phyloP scores from a whole-genome alignment of 1,284 basidiomycete species.

The Psilocybe mexicana region DNA sequence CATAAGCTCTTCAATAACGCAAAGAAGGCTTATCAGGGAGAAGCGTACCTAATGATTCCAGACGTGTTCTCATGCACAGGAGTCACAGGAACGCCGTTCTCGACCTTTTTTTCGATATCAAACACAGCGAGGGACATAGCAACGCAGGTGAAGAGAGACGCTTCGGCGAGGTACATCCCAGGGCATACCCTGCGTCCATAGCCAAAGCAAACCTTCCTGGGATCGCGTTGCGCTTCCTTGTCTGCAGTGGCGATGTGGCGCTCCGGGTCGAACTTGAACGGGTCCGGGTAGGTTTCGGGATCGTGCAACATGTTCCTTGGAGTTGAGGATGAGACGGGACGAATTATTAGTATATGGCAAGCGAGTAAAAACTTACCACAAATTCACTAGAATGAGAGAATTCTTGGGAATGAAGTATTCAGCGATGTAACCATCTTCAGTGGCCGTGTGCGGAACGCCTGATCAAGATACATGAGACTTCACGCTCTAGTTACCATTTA shows the following conservation, averaged over 20 bases:
- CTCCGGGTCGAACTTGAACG: slow-evolving; percentile 29
- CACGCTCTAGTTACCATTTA: neutral
- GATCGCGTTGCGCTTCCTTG: slow-evolving; percentile 21
- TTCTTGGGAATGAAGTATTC: slow-evolving; percentile 34
- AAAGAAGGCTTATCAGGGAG: neutral
- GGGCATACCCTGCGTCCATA: slow-evolving; percentile 27
- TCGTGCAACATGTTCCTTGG: slow-evolving; percentile 29
- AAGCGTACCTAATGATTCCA: slow-evolving; percentile 40
- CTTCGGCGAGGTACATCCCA: slow-evolving; percentile 35
- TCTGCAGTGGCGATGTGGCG: slow-evolving; percentile 24
- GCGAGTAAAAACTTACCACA: slow-evolving; percentile 24
- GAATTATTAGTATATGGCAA: neutral
- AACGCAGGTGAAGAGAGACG: slow-evolving; percentile 37
- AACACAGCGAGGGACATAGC: slow-evolving; percentile 36
- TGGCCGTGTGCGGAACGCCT: slow-evolving; percentile 30
- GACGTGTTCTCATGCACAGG: slow-evolving; percentile 41
- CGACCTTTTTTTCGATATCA: slow-evolving; percentile 33
- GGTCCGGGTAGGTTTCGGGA: slow-evolving; percentile 28
- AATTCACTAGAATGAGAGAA: slow-evolving; percentile 29
- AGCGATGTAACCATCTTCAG: slow-evolving; percentile 28
- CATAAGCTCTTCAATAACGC: neutral
- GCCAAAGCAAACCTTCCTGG: slow-evolving; percentile 22
- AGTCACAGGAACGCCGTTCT: slow-evolving; percentile 34
- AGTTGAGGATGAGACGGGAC: slow-evolving; percentile 3
- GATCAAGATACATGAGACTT: neutral